Conservation (phyloP, 2,329 filamentous ascomycete genomes). For the Neofusicoccum umdonicola region DNA sequence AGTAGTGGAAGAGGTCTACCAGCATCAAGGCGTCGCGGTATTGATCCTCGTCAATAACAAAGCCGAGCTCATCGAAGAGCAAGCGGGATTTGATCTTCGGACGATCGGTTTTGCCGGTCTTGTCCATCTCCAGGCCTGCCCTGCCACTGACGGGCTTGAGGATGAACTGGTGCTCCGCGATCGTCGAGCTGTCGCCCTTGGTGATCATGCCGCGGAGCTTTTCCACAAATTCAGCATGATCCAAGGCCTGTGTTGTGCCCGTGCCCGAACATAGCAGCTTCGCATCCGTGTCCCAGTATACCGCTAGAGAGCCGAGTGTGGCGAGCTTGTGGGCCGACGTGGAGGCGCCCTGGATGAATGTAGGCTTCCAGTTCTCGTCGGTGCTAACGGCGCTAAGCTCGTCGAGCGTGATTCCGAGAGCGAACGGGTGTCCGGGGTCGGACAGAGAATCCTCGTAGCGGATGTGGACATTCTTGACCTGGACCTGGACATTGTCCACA, state of each 20-base stretch:
- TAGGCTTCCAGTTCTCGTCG: constrained; percentile 89
- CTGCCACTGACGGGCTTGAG: constrained; percentile 93
- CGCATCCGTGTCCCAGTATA: constrained; percentile 98
- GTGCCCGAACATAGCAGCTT: constrained; percentile 78
- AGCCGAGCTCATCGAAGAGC: constrained; percentile 93
- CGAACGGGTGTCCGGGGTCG: constrained; percentile 90
- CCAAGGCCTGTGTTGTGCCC: constrained; percentile 62
- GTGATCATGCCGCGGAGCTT: constrained; percentile 79
- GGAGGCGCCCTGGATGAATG: constrained; percentile 86
- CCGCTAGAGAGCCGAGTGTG: constrained; percentile 80
- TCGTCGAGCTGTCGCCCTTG: constrained; percentile 59
- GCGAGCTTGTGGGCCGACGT: constrained; percentile 89
- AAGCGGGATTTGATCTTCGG: constrained; percentile 89
- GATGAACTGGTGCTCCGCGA: constrained; percentile 80
- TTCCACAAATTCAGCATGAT: constrained; percentile 73
- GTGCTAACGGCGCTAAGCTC: constrained; percentile 98
- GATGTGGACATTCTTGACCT: constrained; percentile 96
- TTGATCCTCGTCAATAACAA: constrained; percentile 96
- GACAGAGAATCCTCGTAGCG: constrained; percentile 98
- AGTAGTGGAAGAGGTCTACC: constrained; percentile 97
- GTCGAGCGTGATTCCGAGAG: constrained; percentile 85
- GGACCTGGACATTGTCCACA: constrained; percentile 96
- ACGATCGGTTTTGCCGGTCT: constrained; percentile 73
- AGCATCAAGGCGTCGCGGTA: constrained; percentile 98
- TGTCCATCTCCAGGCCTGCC: constrained; percentile 92